Evolutionary conservation across 2,329 filamentous ascomycete species (phyloP), one percentile per base, ranked within the genome.

Genomic region (Microcyclospora pomicola): DNA sequence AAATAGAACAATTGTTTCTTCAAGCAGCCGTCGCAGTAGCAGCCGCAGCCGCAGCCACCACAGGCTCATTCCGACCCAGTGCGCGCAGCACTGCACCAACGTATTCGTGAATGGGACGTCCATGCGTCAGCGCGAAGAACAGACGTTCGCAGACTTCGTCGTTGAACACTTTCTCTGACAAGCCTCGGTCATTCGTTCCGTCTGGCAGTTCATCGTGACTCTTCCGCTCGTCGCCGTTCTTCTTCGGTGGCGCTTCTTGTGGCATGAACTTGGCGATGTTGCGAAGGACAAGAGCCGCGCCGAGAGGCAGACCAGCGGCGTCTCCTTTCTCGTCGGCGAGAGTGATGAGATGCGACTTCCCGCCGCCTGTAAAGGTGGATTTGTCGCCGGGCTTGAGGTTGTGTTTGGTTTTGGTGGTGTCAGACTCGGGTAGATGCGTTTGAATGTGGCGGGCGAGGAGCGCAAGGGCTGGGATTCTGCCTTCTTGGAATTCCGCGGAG

Each of bases 251-350:
- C 34, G 9, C 15, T 4, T 29, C 29, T 3, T 14, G 29, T 6
- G 55, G 55, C 48, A 56, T 52, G 33, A 67, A 71, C 15, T 65
- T 60, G 10, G 82, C 82, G 43, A 91, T 74, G 54, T 91, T 91
- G 24, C 83, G 73, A 33, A 91, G 68, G 28, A 91, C 80, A 19
- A 88, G 67, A 11, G 81, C 77, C 2, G 81, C 80, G 38, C 80
- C 82, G 6, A 88, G 67, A n/a, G 83, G 81, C 28, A 88, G 77
- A 5, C 83, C 83, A 1, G 79, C 80, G 2, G 82, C 78, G 51
- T 85, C 66, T 19, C 53, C 55, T 4, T 56, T 54, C 46, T 72
- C 68, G 44, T 72, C 68, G 11, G 60, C 59, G 1, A 61, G 56
- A n/a, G 67, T 68, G 36, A 66, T 65, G 46, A 62, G 59, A 47